Evolutionary conservation across 2,329 filamentous ascomycete species (phyloP).

Genomic region (Cryphonectria carpinicola): DNA sequence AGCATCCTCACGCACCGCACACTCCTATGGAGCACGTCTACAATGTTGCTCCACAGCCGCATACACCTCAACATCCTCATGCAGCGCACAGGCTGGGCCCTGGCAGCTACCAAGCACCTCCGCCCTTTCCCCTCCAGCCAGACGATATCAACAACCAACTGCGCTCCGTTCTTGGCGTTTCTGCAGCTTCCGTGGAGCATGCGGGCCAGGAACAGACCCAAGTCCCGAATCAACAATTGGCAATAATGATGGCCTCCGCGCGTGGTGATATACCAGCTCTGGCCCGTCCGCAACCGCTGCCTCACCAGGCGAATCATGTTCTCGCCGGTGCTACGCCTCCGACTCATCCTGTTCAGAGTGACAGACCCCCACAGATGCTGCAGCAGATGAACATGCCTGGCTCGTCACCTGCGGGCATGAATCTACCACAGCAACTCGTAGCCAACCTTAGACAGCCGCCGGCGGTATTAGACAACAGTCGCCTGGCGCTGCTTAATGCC

Average conservation of each 20-base stretch:
- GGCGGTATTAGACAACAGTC: conserved; percentile 45
- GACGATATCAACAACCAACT: conserved; percentile 39
- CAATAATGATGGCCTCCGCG: conserved; percentile 8
- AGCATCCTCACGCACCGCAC: conserved; percentile 41
- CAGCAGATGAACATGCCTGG: conserved; percentile 19
- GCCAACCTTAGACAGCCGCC: conserved; percentile 29
- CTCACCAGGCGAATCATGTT: conserved; percentile 25
- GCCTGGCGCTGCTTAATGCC: conserved; percentile 49
- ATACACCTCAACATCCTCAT: conserved; percentile 62
- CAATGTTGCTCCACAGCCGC: conserved; percentile 54
- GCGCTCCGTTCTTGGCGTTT: conserved; percentile 32
- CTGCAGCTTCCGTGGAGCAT: conserved; percentile 22
- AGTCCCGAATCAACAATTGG: conserved; percentile 18
- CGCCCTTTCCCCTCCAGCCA: conserved; percentile 53
- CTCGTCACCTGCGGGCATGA: conserved; percentile 14
- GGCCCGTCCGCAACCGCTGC: conserved; percentile 24
- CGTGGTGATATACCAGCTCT: not conserved
- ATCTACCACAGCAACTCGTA: conserved; percentile 17
- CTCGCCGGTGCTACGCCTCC: conserved; percentile 8
- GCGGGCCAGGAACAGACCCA: conserved; percentile 18
- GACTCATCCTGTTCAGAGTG: conserved; percentile 4
- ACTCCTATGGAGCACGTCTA: conserved; percentile 60
- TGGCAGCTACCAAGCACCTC: conserved; percentile 51
- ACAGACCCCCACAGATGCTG: conserved; percentile 22
- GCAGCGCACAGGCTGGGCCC: conserved; percentile 52